Base-by-base conservation (phyloP, 768 basidiomycete species). In the Chiua virens region DNA sequence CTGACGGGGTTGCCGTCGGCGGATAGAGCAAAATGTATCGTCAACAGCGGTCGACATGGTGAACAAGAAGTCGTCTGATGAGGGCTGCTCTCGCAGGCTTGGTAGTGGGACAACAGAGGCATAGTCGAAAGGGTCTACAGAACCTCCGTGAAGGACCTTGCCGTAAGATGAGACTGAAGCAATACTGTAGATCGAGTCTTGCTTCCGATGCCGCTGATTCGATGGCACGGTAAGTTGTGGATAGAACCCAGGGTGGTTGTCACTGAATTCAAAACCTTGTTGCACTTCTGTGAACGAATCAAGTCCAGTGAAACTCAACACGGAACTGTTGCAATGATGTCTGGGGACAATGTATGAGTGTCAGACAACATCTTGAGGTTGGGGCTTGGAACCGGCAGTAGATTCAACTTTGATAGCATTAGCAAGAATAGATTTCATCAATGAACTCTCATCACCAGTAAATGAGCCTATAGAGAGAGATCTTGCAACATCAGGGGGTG, bases 111-210 rank as follows among this genome's bases (percentile, higher is more conserved):
- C 47, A 3, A 58, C 35, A 0, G 61, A 45, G 0, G 74, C 85
- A 52, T 84, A 91, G 37, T 86, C 87, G 65, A 92, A 92, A 0
- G 89, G 89, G 65, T 92, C 89, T 3, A 57, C 63, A 1, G 76
- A 65, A 17, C 89, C 89, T 17, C 75, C 65, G 49, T 86, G 78
- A 53, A 87, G 71, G 32, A 87, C 80, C 3, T 75, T 74, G 4
- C 90, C 89, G 52, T 87, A 89, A 0, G 89, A 90, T 0, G 89
- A 91, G 5, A 91, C 79, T 0, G 89, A 90, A 0, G 86, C 85
- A 45, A 92, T 84, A 60, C 86, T 89, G 67, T 85, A 79, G 13
- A 82, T 45, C 0, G 88, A 88, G 34, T 85, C 83, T 14, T 78
- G 79, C 42, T 72, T 74, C 9, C 62, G 61, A 42, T 85, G 80